Base-by-base conservation (phyloP, 768 basidiomycete genomes). In the Podaxis sp. region DNA sequence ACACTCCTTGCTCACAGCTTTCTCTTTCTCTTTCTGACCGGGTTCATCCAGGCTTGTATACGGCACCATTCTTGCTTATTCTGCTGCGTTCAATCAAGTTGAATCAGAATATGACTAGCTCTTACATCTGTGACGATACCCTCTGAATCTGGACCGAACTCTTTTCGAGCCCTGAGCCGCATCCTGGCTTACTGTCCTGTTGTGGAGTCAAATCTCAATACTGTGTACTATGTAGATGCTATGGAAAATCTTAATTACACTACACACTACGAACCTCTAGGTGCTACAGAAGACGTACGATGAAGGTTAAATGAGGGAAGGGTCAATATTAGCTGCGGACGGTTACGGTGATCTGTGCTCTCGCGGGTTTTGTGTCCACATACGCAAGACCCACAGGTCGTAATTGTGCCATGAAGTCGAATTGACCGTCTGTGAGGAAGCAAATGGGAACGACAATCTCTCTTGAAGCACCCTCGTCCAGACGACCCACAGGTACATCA, bases 51-150 rank as follows among this genome's bases (percentile, higher is more conserved):
- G 89, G 50, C 77, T 93, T 69, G 93, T 97, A 1, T 96, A 96
- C 73, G 90, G 90, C 3, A 97, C 95, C 17, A 96, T 97, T 69
- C 64, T 95, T 66, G 89, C 91, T 5, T 97, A 97, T 70, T 84
- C 91, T 11, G 88, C 91, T 30, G 89, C 87, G 24, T 94, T 95
- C 75, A 89, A 76, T 66, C 87, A 91, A 72, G 91, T 91, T 52
- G 82, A 87, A 36, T 89, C 90, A n/a, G 93, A 95, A 62, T 93
- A 85, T 66, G 91, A 91, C 67, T 91, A 68, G 81, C 62, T 51
- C 55, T 56, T 30, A 52, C 54, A 46, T 46, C 44, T 28, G 56
- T 60, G 26, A 28, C 22, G 53, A 38, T 56, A 40, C 38, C 54
- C 38, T 24, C 44, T 20, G 15, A 46, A n/a, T 46, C 33, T 46